A percentile compares a stretch with the other conserved stretches of the same genome.
phyloP scores from a whole-genome alignment of 129 eudicot species.

The Calendula officinalis region DNA sequence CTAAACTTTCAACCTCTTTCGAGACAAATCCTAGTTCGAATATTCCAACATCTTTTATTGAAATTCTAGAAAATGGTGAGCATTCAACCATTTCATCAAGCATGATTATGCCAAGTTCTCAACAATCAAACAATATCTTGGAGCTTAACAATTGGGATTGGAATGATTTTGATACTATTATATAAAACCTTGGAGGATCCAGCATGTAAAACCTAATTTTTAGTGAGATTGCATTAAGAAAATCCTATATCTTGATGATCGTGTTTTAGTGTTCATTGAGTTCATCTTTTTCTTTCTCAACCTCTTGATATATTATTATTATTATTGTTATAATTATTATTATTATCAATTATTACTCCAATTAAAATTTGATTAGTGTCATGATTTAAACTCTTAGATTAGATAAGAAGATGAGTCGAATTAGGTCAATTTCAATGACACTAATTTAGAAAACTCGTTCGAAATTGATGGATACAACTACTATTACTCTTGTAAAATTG shows the following conservation, averaged over 20 bases:
- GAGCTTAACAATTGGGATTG: conserved; percentile 50
- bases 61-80: conserved; percentile 23
- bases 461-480: no score
- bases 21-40: conserved; percentile 23
- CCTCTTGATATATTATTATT: background rate
- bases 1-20: conserved; percentile 33
- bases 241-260: conserved; percentile 16
- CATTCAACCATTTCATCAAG: conserved; percentile 38
- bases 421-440: no score
- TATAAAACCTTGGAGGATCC: conserved; percentile 65
- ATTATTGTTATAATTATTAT: background rate
- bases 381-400: background rate
- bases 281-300: background rate
- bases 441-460: no score
- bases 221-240: conserved; percentile 15
- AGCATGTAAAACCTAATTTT: conserved; percentile 44
- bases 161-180: conserved; percentile 56
- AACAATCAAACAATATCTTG: conserved; percentile 25
- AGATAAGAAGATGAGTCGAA: background rate
- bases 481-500: no score
- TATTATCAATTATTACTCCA: background rate
- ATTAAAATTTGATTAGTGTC: background rate
- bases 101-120: conserved; percentile 26
- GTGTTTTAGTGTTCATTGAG: conserved; percentile 13
- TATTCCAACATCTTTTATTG: conserved; percentile 15